A percentile compares a stretch with the other conserved stretches of the same genome.
Conservation (phyloP, 2,329 filamentous ascomycete genomes). For the Fonsecaea erecta region DNA sequence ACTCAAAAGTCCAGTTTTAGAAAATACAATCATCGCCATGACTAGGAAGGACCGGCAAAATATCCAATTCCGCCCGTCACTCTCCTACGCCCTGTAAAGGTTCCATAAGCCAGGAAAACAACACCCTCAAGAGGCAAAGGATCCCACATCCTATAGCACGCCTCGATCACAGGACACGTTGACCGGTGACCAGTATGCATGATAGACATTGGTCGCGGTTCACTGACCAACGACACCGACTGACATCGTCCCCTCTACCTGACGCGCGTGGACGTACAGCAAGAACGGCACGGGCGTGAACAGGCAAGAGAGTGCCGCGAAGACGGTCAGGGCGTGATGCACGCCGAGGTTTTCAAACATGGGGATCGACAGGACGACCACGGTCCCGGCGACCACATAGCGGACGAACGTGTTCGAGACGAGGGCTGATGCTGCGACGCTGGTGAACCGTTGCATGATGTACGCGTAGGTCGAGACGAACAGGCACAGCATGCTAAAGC, state of each 20-base stretch:
- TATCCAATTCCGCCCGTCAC: too few relatives aligned
- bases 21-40: too few relatives aligned
- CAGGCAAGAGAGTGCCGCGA: conserved; percentile 45
- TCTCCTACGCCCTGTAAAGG: too few relatives aligned
- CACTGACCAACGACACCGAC: neutral
- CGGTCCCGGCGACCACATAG: conserved; percentile 47
- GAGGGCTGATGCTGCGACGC: conserved; percentile 56
- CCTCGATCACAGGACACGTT: too few relatives aligned
- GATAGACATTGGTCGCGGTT: neutral
- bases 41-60: too few relatives aligned
- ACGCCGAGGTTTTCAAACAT: conserved; percentile 49
- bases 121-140: too few relatives aligned
- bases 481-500: conserved; percentile 55
- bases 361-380: conserved; percentile 42
- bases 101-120: too few relatives aligned
- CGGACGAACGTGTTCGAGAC: conserved; percentile 51
- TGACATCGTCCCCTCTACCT: neutral
- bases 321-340: conserved; percentile 47
- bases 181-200: too few relatives aligned
- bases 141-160: too few relatives aligned
- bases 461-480: conserved; percentile 61
- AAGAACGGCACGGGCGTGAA: conserved; percentile 53
- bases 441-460: conserved; percentile 62
- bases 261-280: conserved; percentile 39
- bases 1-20: too few relatives aligned